These are phyloP conservation scores for Solanum aculeatissimum DNA, from an alignment of 305 asterid genomes.

Conservation along the genomic window DNA sequence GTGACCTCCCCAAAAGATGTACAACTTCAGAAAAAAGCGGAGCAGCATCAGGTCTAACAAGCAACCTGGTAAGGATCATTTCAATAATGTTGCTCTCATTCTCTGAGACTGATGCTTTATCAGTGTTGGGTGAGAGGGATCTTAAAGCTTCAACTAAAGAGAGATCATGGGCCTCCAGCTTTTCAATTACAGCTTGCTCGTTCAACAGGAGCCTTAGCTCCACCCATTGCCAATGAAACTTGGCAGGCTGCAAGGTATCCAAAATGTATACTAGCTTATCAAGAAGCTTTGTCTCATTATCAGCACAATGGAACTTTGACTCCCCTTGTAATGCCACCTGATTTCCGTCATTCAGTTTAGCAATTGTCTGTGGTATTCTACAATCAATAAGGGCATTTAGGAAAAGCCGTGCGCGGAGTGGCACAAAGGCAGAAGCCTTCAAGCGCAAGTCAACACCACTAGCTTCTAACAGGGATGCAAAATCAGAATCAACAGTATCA, in stretches of 20 bases:
- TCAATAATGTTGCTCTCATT: conserved; percentile 81
- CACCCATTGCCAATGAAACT: conserved; percentile 99
- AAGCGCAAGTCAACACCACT: conserved; percentile 44
- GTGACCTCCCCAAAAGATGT: conserved; percentile 82
- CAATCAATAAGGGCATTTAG: conserved; percentile 82
- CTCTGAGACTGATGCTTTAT: conserved; percentile 63
- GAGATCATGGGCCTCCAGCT: conserved; percentile 56
- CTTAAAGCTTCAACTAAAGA: conserved; percentile 73
- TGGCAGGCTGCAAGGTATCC: conserved; percentile 94
- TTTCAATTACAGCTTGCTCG: conserved; percentile 86
- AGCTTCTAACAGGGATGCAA: conserved; percentile 68
- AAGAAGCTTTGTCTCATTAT: conserved; percentile 52
- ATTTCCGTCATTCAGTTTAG: conserved; percentile 44
- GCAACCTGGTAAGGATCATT: conserved; percentile 81
- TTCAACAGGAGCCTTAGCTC: conserved; percentile 88
- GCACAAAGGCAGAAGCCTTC: conserved; percentile 76
- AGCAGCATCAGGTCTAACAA: conserved; percentile 98
- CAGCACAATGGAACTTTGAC: conserved; percentile 50
- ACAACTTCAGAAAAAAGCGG: conserved; percentile 88
- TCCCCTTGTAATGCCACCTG: conserved; percentile 48
- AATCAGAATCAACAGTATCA: conserved; percentile 73
- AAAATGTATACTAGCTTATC: conserved; percentile 72
- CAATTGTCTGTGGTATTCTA: conserved; percentile 45
- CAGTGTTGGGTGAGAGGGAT: conserved; percentile 68
- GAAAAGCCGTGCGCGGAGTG: conserved; percentile 92